Evolutionary conservation across 163 green algal species (phyloP).

Genomic region (Chlorella variabilis): DNA sequence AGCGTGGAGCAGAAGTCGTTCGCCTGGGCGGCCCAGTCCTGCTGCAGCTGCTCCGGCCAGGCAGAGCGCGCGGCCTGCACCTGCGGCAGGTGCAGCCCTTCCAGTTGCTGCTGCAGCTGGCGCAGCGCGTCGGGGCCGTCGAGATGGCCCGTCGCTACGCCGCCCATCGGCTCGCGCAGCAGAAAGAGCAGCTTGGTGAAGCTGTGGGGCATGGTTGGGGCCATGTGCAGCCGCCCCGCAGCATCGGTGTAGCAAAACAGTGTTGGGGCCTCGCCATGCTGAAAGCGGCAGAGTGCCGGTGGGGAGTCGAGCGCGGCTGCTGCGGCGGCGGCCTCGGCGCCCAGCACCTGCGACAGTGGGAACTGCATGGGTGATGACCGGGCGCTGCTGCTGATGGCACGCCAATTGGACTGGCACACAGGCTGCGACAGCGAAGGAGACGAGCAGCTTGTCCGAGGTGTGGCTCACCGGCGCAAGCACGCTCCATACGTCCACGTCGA

Average conservation of each 20-base stretch:
- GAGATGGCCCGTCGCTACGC: neutral
- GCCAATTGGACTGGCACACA: too few species aligned
- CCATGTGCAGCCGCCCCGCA: neutral
- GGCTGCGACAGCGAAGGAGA: too few species aligned
- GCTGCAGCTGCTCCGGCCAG: constrained; percentile 28
- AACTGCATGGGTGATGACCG: neutral
- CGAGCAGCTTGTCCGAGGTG: too few species aligned
- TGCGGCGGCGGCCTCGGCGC: neutral
- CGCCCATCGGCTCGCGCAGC: neutral
- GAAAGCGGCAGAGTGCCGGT: neutral
- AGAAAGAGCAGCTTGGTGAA: constrained; percentile 19
- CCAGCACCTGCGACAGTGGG: neutral
- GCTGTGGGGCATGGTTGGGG: neutral
- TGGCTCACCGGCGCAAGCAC: too few species aligned
- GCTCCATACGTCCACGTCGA: too few species aligned
- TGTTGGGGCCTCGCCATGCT: neutral
- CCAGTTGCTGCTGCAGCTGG: constrained; percentile 8
- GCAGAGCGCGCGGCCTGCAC: neutral
- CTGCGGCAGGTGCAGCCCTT: neutral
- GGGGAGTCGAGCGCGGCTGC: neutral
- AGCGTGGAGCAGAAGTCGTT: constrained; percentile 89
- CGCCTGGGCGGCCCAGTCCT: constrained; percentile 56
- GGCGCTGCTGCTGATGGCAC: too few species aligned
- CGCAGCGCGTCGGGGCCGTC: neutral
- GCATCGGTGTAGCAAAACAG: constrained; percentile 12